Percentiles rank a stretch among this genome's conserved stretches.
These are phyloP conservation scores for Corchorus olitorius DNA, from an alignment of 345 rosid species.

Conservation along the genomic window DNA sequence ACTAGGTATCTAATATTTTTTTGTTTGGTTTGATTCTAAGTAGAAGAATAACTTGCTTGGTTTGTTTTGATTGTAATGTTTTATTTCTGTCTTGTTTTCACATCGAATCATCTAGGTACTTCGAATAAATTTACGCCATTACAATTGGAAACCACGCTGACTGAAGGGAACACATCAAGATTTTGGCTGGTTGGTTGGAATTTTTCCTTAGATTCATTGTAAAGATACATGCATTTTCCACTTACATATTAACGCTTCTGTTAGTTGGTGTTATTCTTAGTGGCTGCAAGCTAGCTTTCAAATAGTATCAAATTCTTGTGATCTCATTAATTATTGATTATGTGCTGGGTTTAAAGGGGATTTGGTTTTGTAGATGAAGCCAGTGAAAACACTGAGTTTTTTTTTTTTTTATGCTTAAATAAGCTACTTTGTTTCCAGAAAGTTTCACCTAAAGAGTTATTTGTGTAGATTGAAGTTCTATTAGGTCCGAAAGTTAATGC, in stretches of 20 bases:
- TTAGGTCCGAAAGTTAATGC: not conserved
- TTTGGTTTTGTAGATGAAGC: not conserved
- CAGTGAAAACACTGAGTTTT: not conserved
- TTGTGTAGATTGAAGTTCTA: not conserved
- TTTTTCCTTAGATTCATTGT: too few species aligned
- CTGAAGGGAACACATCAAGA: constrained; percentile 73
- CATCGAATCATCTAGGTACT: constrained; percentile 47
- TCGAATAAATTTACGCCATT: constrained; percentile 75
- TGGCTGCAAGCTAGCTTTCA: not conserved
- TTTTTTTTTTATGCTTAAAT: not conserved
- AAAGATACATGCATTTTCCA: not conserved
- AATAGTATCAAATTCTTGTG: not conserved
- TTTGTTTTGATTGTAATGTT: not conserved
- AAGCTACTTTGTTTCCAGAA: not conserved
- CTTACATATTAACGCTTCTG: not conserved
- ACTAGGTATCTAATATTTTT: constrained; percentile 55
- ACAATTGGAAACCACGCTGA: constrained; percentile 78
- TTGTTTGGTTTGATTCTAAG: not conserved
- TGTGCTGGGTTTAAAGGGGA: not conserved
- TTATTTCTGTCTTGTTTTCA: not conserved
- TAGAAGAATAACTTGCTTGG: not conserved
- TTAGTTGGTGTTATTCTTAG: not conserved
- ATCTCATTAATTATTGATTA: not conserved
- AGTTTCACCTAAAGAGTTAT: not conserved
- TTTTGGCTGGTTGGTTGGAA: constrained; percentile 81